Percentiles rank a stretch among this genome's conserved stretches.
Conservation (phyloP, 2,329 filamentous ascomycete species). For the Colletotrichum zoysiae region DNA sequence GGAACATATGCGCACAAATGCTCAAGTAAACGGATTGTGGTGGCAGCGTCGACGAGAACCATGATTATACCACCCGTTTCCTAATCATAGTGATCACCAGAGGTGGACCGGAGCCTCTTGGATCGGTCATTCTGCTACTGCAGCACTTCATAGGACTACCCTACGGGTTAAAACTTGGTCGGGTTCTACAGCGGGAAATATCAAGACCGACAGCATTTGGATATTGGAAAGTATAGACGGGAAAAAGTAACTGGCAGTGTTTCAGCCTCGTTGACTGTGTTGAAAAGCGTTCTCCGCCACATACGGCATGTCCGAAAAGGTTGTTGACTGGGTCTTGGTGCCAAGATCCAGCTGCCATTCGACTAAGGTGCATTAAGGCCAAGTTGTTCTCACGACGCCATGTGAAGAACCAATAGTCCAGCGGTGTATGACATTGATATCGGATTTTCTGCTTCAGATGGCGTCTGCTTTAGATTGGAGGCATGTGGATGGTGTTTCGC, state of each 20-base stretch:
- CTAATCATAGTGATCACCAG: background rate
- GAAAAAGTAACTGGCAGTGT: background rate
- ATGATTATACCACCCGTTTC: background rate
- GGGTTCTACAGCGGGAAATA: background rate
- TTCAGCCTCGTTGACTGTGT: background rate
- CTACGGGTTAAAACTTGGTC: background rate
- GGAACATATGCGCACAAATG: background rate
- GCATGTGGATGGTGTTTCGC: background rate
- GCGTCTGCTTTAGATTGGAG: background rate
- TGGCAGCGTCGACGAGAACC: background rate
- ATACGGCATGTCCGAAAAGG: background rate
- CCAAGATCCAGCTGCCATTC: background rate
- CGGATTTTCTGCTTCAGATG: too few relatives aligned
- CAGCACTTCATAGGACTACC: background rate
- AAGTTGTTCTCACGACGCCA: background rate
- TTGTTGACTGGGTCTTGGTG: background rate
- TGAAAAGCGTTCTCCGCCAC: background rate
- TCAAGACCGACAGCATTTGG: background rate
- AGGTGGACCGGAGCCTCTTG: background rate
- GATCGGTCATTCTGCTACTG: background rate
- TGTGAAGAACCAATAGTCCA: background rate
- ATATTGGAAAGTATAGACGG: background rate
- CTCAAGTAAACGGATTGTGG: background rate
- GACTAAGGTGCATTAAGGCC: background rate
- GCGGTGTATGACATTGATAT: background rate